Conservation (phyloP, 345 rosid species). For the Ailanthus altissimus region DNA sequence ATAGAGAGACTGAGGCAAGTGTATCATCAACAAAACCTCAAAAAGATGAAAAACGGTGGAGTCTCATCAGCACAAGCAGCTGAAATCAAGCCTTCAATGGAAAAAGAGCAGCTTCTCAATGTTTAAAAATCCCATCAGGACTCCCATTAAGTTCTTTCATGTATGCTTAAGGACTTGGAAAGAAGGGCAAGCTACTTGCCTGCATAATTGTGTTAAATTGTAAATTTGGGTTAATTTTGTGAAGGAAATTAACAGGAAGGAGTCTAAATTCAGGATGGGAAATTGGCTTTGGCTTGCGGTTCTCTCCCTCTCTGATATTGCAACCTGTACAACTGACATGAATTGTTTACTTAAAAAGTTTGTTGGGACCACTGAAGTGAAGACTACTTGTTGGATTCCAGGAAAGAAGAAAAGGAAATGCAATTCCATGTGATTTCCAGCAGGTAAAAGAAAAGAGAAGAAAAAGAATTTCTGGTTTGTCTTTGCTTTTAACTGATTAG, state of each 20-base stretch:
- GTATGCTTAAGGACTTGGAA: not conserved
- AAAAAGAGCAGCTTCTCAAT: conserved; percentile 42
- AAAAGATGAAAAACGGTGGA: conserved; percentile 38
- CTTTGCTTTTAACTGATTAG: conserved; percentile 13
- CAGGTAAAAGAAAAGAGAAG: not conserved
- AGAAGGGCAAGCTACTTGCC: conserved; percentile 16
- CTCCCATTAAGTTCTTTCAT: not conserved
- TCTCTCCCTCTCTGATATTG: conserved; percentile 3
- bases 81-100: conserved; percentile 30
- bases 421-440: conserved; percentile 3
- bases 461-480: not conserved
- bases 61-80: conserved; percentile 25
- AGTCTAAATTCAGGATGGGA: not conserved
- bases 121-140: conserved; percentile 23
- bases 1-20: conserved; percentile 85
- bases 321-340: not conserved
- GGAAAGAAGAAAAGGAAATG: conserved; percentile 5
- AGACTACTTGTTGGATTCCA: conserved; percentile 6
- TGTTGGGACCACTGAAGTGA: conserved; percentile 8
- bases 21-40: conserved; percentile 57
- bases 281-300: not conserved
- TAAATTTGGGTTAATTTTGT: not conserved
- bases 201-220: not conserved
- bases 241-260: conserved; percentile 8
- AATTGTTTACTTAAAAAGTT: conserved; percentile 5